Conservation (phyloP, 495 filamentous ascomycete genomes). For the Entonaema liquescens region DNA sequence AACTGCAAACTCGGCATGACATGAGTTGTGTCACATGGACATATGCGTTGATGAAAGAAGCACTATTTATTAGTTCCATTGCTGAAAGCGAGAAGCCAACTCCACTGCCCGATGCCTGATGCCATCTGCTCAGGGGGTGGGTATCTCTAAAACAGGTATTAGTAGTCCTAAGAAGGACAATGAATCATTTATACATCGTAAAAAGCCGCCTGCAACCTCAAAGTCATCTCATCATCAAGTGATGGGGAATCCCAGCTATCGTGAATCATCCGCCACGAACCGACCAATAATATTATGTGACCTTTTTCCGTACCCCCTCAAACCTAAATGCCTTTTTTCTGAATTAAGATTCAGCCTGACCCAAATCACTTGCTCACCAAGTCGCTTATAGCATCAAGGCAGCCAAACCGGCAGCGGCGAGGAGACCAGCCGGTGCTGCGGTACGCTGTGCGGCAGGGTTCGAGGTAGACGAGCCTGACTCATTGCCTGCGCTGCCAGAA, state of each 20-base stretch:
- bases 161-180: constrained; percentile 39
- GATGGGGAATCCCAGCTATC: constrained; percentile 32
- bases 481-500: not conserved
- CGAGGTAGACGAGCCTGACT: constrained; percentile 35
- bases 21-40: not conserved
- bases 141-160: constrained; percentile 48
- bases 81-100: constrained; percentile 43
- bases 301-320: constrained; percentile 24
- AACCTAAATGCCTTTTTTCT: constrained; percentile 30
- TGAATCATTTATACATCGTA: constrained; percentile 49
- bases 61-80: constrained; percentile 45
- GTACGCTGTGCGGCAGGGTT: constrained; percentile 41
- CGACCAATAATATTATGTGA: constrained; percentile 43
- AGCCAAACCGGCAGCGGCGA: constrained; percentile 44
- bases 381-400: constrained; percentile 39
- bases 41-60: constrained; percentile 18
- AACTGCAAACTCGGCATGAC: not conserved
- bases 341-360: constrained; percentile 16
- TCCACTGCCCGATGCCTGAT: constrained; percentile 42
- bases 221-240: constrained; percentile 40
- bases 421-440: constrained; percentile 44
- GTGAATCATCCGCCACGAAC: constrained; percentile 37
- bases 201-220: constrained; percentile 34
- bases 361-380: not conserved
- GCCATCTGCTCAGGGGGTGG: constrained; percentile 43